Evolutionary conservation across 495 filamentous ascomycete genomes (phyloP).

Genomic region (Rhypophila decipiens): DNA sequence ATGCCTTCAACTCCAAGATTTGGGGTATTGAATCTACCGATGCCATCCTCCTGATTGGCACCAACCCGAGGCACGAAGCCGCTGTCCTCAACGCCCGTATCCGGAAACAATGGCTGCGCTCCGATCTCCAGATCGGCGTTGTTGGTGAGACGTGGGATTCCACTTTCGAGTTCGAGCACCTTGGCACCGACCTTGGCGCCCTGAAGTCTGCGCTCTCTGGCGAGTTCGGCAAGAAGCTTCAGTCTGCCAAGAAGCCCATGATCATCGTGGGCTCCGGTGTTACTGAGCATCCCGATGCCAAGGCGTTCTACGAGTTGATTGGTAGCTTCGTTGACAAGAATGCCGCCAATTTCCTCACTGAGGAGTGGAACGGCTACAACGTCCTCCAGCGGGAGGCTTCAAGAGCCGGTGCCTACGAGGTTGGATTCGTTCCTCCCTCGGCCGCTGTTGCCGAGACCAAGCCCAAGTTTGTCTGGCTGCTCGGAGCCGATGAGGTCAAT

Average conservation of each 20-base stretch:
- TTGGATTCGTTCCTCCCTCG: constrained; percentile 85
- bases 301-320: constrained; percentile 84
- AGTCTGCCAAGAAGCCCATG: constrained; percentile 84
- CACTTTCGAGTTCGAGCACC: constrained; percentile 87
- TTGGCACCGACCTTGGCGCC: constrained; percentile 68
- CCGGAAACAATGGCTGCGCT: constrained; percentile 93
- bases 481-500: constrained; percentile 87
- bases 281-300: constrained; percentile 81
- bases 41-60: constrained; percentile 84
- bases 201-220: constrained; percentile 83
- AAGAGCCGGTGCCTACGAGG: constrained; percentile 84
- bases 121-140: constrained; percentile 86
- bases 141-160: constrained; percentile 87
- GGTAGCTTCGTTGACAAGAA: constrained; percentile 90
- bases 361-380: constrained; percentile 97
- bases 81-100: constrained; percentile 93
- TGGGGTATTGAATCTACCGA: constrained; percentile 90
- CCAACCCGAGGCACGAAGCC: constrained; percentile 90
- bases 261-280: constrained; percentile 89
- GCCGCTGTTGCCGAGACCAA: constrained; percentile 67
- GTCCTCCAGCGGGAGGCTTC: constrained; percentile 91
- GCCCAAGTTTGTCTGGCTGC: constrained; percentile 93
- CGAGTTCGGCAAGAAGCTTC: constrained; percentile 83
- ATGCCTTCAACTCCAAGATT: constrained; percentile 92
- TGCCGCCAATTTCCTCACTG: constrained; percentile 73